Percentiles rank a stretch among this genome's conserved stretches.
Evolutionary conservation across 768 basidiomycete genomes (phyloP).

Genomic region (Leccinellum rugosiceps): DNA sequence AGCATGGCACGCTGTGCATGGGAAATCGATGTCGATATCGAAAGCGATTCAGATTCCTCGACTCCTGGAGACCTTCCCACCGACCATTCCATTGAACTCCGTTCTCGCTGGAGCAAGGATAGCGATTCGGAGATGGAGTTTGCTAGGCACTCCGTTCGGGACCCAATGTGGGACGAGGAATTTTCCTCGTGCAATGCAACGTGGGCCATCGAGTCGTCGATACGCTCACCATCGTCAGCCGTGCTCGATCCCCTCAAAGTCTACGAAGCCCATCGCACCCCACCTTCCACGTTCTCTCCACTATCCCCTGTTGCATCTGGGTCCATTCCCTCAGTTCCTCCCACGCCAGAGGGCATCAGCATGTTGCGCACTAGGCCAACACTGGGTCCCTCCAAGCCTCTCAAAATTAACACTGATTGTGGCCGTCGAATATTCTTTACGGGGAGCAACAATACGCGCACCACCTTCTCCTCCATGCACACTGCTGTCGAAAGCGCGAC

Average conservation of each 20-base stretch:
- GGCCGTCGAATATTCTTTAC: conserved; percentile 35
- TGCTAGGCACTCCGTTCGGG: conserved; percentile 27
- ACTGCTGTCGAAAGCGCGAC: conserved; percentile 67
- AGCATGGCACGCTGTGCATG: conserved; percentile 76
- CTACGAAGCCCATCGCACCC: conserved; percentile 47
- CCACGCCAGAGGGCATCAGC: conserved; percentile 54
- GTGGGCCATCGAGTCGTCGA: conserved; percentile 52
- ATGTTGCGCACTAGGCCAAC: conserved; percentile 37
- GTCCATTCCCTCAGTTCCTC: conserved; percentile 47
- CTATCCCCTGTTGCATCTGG: conserved; percentile 37
- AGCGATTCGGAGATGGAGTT: conserved; percentile 36
- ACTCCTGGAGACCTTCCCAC: conserved; percentile 39
- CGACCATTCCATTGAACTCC: conserved; percentile 38
- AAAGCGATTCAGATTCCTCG: conserved; percentile 61
- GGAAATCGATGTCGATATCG: conserved; percentile 66
- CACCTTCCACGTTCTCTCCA: conserved; percentile 52
- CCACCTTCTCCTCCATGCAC: conserved; percentile 63
- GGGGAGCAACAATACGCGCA: conserved; percentile 43
- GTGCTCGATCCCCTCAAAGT: conserved; percentile 37
- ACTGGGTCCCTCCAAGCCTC: conserved; percentile 36
- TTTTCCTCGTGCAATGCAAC: conserved; percentile 49
- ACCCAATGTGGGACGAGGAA: conserved; percentile 32
- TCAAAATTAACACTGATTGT: conserved; percentile 58
- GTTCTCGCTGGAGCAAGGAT: conserved; percentile 61
- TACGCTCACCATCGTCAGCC: conserved; percentile 43